phyloP scores from a whole-genome alignment of 257 asterid species.

The Solanum pimpinellifolium region DNA sequence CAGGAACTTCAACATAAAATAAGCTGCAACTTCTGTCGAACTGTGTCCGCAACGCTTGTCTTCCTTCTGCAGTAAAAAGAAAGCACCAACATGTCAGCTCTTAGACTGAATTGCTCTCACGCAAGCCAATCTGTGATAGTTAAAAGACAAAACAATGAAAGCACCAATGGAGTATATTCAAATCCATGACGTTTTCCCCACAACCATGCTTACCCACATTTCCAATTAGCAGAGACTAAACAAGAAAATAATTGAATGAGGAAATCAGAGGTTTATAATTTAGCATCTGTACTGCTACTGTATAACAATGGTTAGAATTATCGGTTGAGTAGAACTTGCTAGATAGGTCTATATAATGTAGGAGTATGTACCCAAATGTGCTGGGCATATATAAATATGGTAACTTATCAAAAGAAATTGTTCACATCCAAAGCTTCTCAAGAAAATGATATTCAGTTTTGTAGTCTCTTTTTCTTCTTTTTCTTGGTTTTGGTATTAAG shows the following conservation, averaged over 20 bases:
- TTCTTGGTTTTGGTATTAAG: neutral
- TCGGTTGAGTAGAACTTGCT: neutral
- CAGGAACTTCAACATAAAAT: constrained; percentile 91
- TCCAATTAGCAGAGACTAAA: neutral
- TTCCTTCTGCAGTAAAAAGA: constrained; percentile 43
- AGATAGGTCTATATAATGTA: neutral
- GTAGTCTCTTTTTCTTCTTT: neutral
- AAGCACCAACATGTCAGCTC: neutral
- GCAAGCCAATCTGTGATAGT: neutral
- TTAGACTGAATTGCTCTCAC: neutral
- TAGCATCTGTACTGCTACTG: neutral
- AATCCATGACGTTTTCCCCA: neutral
- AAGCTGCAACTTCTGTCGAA: constrained; percentile 54
- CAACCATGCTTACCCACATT: neutral
- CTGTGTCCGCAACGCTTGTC: constrained; percentile 38
- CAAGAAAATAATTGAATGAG: neutral
- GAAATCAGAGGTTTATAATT: neutral
- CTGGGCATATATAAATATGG: neutral
- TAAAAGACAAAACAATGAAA: neutral
- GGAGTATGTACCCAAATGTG: neutral
- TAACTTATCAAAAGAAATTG: neutral
- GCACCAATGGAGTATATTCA: neutral
- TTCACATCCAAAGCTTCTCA: neutral
- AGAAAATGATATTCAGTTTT: neutral
- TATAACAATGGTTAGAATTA: neutral